Conservation (phyloP, 768 basidiomycete genomes). For the Serendipita vermifera region DNA sequence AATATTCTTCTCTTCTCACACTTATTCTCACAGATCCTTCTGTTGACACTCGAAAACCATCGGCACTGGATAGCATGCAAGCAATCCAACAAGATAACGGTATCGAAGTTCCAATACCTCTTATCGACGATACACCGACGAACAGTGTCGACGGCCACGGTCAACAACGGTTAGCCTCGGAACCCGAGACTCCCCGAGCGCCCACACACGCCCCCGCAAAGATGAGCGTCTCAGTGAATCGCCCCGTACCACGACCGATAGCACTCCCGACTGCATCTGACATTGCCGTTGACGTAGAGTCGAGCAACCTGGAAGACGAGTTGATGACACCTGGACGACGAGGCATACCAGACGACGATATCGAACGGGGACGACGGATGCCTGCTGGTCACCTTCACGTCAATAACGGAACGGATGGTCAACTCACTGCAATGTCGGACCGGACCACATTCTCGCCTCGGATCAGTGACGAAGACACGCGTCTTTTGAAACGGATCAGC, state of each 20-base stretch:
- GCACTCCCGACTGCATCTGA: slow-evolving; percentile 10
- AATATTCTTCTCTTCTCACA: slow-evolving; percentile 4
- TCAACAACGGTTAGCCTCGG: background rate
- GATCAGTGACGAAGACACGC: background rate
- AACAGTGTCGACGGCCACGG: background rate
- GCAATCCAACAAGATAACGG: background rate
- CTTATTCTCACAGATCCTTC: slow-evolving; percentile 2
- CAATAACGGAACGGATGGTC: too few species aligned
- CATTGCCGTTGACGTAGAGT: background rate
- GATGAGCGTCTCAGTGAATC: background rate
- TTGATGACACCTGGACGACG: too few species aligned
- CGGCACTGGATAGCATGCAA: background rate
- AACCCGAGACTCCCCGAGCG: background rate
- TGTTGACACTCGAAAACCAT: background rate
- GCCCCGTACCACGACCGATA: slow-evolving; percentile 10
- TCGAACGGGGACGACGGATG: background rate
- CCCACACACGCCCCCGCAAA: background rate
- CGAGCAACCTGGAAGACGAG: background rate
- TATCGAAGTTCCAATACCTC: background rate
- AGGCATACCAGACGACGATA: background rate
- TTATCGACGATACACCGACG: background rate
- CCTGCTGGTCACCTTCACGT: too few species aligned
- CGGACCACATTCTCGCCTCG: background rate
- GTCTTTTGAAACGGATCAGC: background rate
- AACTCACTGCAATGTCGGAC: too few species aligned